phyloP scores from a whole-genome alignment of 179 eudicot species.

The Spinacia oleracea region DNA sequence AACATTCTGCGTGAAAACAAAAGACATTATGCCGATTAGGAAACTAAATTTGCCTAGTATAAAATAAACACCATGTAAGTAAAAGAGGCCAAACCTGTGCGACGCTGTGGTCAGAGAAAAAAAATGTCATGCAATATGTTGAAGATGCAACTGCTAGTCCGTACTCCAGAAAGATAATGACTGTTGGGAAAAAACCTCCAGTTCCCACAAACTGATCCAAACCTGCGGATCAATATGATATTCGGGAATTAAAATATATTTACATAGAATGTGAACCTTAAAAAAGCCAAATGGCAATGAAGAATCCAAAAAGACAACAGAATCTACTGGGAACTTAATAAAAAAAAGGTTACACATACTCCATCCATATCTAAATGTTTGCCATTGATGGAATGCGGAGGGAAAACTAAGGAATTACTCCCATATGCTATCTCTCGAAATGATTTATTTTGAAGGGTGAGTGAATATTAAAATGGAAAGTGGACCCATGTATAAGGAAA shows the following conservation, averaged over 20 bases:
- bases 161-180: constrained; percentile 71
- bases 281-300: too few relatives aligned
- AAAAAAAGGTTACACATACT: not conserved
- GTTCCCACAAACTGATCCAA: constrained; percentile 86
- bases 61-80: constrained; percentile 9
- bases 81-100: constrained; percentile 65
- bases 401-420: too few relatives aligned
- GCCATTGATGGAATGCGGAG: too few relatives aligned
- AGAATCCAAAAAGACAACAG: not conserved
- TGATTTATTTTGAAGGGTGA: too few relatives aligned
- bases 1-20: constrained; percentile 65
- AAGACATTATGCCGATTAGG: constrained; percentile 10
- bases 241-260: not conserved
- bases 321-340: not conserved
- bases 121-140: constrained; percentile 94
- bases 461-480: too few relatives aligned
- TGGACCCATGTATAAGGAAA: too few relatives aligned
- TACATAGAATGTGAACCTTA: too few relatives aligned
- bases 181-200: constrained; percentile 61
- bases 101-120: constrained; percentile 84
- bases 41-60: not conserved
- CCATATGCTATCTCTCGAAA: too few relatives aligned
- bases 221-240: constrained; percentile 42
- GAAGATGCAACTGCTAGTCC: constrained; percentile 96
- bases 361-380: too few relatives aligned